These are phyloP conservation scores for Hypoxylon perforatum DNA, from an alignment of 495 filamentous ascomycete species.

Conservation along the genomic window DNA sequence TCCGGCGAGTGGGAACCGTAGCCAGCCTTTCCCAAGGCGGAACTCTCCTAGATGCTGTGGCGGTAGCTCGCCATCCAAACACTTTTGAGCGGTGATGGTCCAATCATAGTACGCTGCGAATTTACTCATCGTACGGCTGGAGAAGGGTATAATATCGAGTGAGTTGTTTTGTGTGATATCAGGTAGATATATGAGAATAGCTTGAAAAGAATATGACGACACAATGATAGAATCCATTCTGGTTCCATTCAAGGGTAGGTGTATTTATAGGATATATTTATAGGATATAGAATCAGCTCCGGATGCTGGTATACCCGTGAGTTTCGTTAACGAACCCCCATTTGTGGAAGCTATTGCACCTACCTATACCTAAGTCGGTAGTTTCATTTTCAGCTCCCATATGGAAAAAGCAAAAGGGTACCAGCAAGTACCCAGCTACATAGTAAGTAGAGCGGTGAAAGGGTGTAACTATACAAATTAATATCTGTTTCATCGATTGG, in stretches of 20 bases:
- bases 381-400: neutral
- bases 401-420: neutral
- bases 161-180: neutral
- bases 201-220: neutral
- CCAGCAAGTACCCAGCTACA: too few species aligned
- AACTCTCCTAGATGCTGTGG: conserved; percentile 13
- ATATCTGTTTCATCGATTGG: too few species aligned
- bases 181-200: neutral
- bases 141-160: neutral
- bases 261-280: too few species aligned
- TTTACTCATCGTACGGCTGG: conserved; percentile 25
- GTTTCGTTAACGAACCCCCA: too few species aligned
- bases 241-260: too few species aligned
- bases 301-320: too few species aligned
- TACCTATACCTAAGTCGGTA: too few species aligned
- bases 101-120: conserved; percentile 33
- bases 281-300: too few species aligned
- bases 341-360: neutral
- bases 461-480: too few species aligned
- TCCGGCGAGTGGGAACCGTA: conserved; percentile 25
- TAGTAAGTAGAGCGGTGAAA: too few species aligned
- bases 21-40: neutral
- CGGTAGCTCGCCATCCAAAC: conserved; percentile 25
- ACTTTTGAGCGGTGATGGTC: conserved; percentile 32
- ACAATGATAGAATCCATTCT: neutral